phyloP scores from a whole-genome alignment of 1,139 yeast species.

The Blastobotrys raffinosifermentans region DNA sequence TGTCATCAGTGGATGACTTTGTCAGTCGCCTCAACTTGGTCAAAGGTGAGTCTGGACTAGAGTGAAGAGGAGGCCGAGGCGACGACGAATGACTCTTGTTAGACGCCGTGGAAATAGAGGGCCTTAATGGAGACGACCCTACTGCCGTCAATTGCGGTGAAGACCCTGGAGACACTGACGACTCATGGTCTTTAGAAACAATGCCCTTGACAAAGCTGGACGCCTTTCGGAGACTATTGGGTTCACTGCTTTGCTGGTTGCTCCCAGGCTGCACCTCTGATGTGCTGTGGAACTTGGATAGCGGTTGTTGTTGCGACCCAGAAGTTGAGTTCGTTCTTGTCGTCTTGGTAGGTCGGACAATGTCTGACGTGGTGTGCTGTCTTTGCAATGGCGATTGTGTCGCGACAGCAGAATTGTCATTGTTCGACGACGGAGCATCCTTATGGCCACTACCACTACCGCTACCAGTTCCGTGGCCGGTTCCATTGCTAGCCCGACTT shows the following conservation, averaged over 20 bases:
- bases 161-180: not conserved
- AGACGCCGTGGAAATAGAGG: not conserved
- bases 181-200: conserved; percentile 1
- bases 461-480: not conserved
- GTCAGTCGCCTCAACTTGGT: conserved; percentile 7
- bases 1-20: not conserved
- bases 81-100: not conserved
- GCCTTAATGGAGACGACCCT: conserved; percentile 1
- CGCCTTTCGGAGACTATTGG: conserved; percentile 5
- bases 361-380: not conserved
- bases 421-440: not conserved
- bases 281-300: not conserved
- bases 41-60: conserved; percentile 4
- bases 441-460: not conserved
- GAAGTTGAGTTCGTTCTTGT: not conserved
- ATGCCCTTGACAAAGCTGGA: conserved; percentile 14
- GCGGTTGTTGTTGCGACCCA: conserved; percentile 1
- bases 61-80: not conserved
- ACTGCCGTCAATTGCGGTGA: not conserved
- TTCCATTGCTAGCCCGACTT: not conserved
- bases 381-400: not conserved
- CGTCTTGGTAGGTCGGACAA: not conserved
- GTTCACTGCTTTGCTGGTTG: conserved; percentile 1
- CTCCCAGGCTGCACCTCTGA: conserved; percentile 1
- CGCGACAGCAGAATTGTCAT: not conserved